Conservation (phyloP, 768 basidiomycete genomes). For the Termitomyces sp. region DNA sequence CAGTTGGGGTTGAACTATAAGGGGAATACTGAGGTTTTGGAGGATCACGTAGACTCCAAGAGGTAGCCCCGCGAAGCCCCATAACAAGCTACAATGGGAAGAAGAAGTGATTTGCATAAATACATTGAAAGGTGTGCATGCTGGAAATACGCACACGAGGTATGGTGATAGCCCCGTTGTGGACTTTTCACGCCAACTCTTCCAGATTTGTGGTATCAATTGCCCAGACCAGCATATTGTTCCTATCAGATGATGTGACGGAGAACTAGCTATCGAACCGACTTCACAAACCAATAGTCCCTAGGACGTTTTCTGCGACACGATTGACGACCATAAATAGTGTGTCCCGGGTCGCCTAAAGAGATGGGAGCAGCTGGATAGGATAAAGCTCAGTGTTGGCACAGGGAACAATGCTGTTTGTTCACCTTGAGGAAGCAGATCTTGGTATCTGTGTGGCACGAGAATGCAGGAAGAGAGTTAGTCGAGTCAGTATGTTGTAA, state of each 20-base stretch:
- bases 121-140: too few relatives aligned
- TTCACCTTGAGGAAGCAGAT: neutral
- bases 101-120: neutral
- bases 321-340: conserved; percentile 42
- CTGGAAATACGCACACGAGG: conserved; percentile 45
- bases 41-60: conserved; percentile 65
- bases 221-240: conserved; percentile 64
- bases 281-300: conserved; percentile 51
- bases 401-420: neutral
- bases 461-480: neutral
- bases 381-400: neutral
- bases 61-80: conserved; percentile 54
- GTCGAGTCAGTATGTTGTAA: neutral
- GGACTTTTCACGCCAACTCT: conserved; percentile 61
- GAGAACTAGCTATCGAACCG: neutral
- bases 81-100: conserved; percentile 39
- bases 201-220: conserved; percentile 68
- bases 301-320: conserved; percentile 61
- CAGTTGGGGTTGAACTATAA: conserved; percentile 62
- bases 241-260: conserved; percentile 27
- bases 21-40: conserved; percentile 63
- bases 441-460: neutral
- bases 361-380: neutral
- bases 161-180: conserved; percentile 64
- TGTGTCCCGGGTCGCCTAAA: too few relatives aligned